Evolutionary conservation across 305 asterid species (phyloP).

Genomic region (Fraxinus floribunda): DNA sequence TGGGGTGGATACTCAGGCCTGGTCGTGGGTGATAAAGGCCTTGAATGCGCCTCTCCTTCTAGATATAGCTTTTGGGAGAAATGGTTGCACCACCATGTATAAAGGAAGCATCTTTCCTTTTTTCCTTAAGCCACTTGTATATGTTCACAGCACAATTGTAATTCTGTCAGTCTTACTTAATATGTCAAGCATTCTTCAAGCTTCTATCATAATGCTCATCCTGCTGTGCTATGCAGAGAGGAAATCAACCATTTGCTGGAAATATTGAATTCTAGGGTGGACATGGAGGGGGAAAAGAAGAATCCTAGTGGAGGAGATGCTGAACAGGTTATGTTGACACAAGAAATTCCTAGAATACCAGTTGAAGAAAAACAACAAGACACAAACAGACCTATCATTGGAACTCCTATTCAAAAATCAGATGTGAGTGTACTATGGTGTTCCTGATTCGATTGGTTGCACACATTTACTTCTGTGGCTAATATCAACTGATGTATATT

Average conservation of each 20-base stretch:
- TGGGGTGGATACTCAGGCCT: background rate
- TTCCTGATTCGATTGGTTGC: background rate
- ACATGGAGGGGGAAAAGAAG: constrained; percentile 41
- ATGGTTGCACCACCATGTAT: background rate
- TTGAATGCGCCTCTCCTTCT: background rate
- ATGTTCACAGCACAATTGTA: background rate
- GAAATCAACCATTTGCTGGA: constrained; percentile 65
- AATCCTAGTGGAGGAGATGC: constrained; percentile 36
- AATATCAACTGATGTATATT: background rate
- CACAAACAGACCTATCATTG: constrained; percentile 31
- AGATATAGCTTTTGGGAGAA: background rate
- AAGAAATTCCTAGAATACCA: constrained; percentile 39
- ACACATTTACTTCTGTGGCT: background rate
- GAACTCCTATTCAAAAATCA: constrained; percentile 41
- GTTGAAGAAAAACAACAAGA: constrained; percentile 40
- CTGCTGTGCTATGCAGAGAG: constrained; percentile 55
- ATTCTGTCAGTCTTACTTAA: background rate
- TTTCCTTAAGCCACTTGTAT: background rate
- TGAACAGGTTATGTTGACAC: constrained; percentile 40
- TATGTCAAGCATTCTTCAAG: constrained; percentile 9
- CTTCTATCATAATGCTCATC: constrained; percentile 14
- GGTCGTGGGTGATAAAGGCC: background rate
- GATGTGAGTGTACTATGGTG: constrained; percentile 41
- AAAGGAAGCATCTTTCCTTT: background rate
- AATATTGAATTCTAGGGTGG: constrained; percentile 58